Base-by-base conservation (phyloP, 2,329 filamentous ascomycete genomes). In the Monilinia laxa region DNA sequence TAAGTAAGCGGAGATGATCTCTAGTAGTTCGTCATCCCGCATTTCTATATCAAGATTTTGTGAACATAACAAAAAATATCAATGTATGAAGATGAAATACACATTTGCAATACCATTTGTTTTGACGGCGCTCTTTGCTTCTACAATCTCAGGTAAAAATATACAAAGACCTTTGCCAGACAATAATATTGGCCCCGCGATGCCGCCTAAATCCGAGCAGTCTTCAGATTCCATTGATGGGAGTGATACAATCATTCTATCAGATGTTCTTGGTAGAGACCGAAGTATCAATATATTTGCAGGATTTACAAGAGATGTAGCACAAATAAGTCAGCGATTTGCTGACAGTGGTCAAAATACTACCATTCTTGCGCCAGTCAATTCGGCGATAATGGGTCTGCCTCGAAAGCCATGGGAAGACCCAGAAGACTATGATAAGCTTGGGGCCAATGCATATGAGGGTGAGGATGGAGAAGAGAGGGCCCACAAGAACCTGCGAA, bases 371-470 rank as follows among this genome's bases (percentile, higher is more conserved):
- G 94, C 93, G 6, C 95, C 95, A 0, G 81, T 91, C 64, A 98
- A 99, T 81, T 87, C 85, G 23, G 92, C 89, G 3, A 87, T 99
- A 74, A 90, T 90, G 71, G 81, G 79, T 0, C 81, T 98, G 31
- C 91, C 93, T 0, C 84, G 90, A 63, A 98, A 97, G 77, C 93
- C 93, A 0, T 96, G 92, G 92, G 91, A 90, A 73, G 82, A 93
- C 70, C 86, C 90, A 0, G 79, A 83, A 63, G 93, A 97, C 71
- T 94, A 95, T 76, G 80, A 82, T 4, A 78, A 78, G 1, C 79
- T 90, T 4, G 92, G 92, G 0, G 82, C 84, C 1, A 79, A 87
- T 42, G 92, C 90, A 1, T 97, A 97, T 75, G 86, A 90, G 57
- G 93, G 93, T 0, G 80, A 83, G 0, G 85, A 86, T 20, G 94